Evolutionary conservation across 2,329 filamentous ascomycete species (phyloP).

Genomic region (Alternaria tenuissima): DNA sequence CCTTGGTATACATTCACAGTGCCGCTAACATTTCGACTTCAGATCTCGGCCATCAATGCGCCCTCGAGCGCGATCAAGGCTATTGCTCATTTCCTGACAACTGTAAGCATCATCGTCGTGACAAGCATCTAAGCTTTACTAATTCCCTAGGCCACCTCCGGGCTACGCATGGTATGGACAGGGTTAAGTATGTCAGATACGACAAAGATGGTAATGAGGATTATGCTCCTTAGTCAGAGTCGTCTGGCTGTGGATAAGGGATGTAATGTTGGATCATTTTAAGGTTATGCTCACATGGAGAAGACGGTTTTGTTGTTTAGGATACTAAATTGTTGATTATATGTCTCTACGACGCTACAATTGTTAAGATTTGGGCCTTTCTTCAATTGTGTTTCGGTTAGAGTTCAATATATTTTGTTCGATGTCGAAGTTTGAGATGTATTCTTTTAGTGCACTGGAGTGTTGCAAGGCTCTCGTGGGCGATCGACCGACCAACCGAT

Average conservation of each 20-base stretch:
- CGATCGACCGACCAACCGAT: conserved; percentile 1
- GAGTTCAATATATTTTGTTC: neutral
- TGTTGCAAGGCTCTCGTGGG: neutral
- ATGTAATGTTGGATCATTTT: too few relatives aligned
- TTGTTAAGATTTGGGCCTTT: neutral
- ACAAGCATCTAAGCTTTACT: neutral
- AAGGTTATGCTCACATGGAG: neutral
- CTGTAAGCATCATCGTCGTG: conserved; percentile 32
- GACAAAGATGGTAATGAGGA: conserved; percentile 35
- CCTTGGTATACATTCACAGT: neutral
- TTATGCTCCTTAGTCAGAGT: conserved; percentile 16
- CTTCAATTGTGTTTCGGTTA: neutral
- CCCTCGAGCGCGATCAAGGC: conserved; percentile 47
- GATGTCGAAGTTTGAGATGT: neutral
- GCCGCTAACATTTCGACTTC: conserved; percentile 9
- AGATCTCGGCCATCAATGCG: conserved; percentile 54
- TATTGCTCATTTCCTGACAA: conserved; percentile 47
- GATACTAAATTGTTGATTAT: neutral
- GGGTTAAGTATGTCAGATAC: conserved; percentile 39
- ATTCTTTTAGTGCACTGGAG: neutral
- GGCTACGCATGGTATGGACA: conserved; percentile 52
- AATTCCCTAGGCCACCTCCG: conserved; percentile 38
- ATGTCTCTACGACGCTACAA: neutral
- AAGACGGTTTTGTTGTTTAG: neutral
- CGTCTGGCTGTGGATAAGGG: neutral